Percentiles rank a stretch among this genome's conserved stretches.
Conservation (phyloP, 768 basidiomycete genomes). For the Rhodosporidiobolus odoratus region DNA sequence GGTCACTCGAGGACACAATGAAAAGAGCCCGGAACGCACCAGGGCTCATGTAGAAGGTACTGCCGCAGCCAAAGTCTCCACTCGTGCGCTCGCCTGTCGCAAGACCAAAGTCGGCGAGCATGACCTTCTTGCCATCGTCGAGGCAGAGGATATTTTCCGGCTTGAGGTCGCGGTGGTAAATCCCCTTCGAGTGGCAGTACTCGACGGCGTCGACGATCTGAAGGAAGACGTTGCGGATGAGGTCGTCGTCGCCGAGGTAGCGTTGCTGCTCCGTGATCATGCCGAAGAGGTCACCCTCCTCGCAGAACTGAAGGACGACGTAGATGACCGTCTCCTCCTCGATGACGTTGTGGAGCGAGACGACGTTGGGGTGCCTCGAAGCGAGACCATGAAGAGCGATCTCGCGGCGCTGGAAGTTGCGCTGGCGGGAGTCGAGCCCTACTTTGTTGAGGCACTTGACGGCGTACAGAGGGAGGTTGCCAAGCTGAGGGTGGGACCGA, state of each 20-base stretch:
- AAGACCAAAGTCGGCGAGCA: conserved; percentile 91
- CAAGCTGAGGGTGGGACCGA: conserved; percentile 38
- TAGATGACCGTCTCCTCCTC: conserved; percentile 61
- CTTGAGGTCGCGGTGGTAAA: conserved; percentile 95
- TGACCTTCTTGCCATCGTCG: conserved; percentile 58
- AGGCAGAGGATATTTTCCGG: conserved; percentile 89
- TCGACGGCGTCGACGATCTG: conserved; percentile 91
- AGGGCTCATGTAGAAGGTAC: conserved; percentile 97
- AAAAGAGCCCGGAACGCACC: conserved; percentile 45
- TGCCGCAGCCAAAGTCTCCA: conserved; percentile 88
- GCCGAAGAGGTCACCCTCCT: conserved; percentile 83
- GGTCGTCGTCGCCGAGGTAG: conserved; percentile 63
- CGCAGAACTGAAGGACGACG: conserved; percentile 85
- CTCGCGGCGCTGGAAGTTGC: conserved; percentile 67
- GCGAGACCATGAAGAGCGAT: conserved; percentile 53
- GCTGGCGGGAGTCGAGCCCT: conserved; percentile 56
- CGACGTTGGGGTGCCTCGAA: conserved; percentile 55
- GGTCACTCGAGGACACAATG: conserved; percentile 36
- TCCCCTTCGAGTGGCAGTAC: conserved; percentile 82
- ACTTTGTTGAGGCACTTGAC: conserved; percentile 76
- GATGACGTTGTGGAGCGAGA: conserved; percentile 63
- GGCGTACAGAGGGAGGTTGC: conserved; percentile 58
- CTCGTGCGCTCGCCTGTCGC: conserved; percentile 79
- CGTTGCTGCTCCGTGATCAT: conserved; percentile 60
- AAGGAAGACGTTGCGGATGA: conserved; percentile 84